Evolutionary conservation across 2,329 filamentous ascomycete genomes (phyloP).

Genomic region (Fusarium domesticum): DNA sequence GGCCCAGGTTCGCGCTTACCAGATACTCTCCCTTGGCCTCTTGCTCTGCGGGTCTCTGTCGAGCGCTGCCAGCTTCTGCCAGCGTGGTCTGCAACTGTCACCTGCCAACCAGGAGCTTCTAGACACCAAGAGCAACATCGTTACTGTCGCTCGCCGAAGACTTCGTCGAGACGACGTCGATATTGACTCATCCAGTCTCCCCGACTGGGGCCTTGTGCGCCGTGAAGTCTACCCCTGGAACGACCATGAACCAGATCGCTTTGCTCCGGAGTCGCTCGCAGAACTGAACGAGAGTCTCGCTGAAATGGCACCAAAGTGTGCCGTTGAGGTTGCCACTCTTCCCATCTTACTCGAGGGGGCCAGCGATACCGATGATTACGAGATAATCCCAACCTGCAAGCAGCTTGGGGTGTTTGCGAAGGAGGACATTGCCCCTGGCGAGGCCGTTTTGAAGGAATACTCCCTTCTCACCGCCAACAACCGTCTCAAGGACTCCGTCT

Average conservation of each 20-base stretch:
- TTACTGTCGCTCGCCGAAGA: conserved; percentile 49
- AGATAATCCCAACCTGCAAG: conserved; percentile 57
- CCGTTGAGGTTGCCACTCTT: conserved; percentile 71
- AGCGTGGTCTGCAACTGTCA: conserved; percentile 55
- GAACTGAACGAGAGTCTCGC: conserved; percentile 69
- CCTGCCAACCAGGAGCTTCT: conserved; percentile 56
- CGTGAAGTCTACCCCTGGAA: conserved; percentile 72
- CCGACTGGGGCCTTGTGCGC: conserved; percentile 68
- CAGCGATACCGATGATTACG: conserved; percentile 47
- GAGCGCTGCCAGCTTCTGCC: conserved; percentile 64
- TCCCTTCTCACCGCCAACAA: conserved; percentile 88
- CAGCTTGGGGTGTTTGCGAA: conserved; percentile 91
- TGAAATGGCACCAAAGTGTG: conserved; percentile 73
- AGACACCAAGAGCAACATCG: conserved; percentile 52
- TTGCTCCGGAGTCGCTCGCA: conserved; percentile 64
- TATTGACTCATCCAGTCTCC: conserved; percentile 49
- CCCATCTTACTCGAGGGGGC: conserved; percentile 64
- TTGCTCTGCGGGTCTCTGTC: conserved; percentile 66
- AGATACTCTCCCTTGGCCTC: conserved; percentile 56
- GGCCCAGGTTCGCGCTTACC: conserved; percentile 56
- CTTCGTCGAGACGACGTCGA: conserved; percentile 47
- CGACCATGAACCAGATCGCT: conserved; percentile 64
- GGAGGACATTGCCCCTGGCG: conserved; percentile 72
- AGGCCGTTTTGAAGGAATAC: conserved; percentile 75
- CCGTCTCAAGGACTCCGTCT: conserved; percentile 78